phyloP scores from a whole-genome alignment of 2,329 filamentous ascomycete genomes.

The Thelonectria blattea region DNA sequence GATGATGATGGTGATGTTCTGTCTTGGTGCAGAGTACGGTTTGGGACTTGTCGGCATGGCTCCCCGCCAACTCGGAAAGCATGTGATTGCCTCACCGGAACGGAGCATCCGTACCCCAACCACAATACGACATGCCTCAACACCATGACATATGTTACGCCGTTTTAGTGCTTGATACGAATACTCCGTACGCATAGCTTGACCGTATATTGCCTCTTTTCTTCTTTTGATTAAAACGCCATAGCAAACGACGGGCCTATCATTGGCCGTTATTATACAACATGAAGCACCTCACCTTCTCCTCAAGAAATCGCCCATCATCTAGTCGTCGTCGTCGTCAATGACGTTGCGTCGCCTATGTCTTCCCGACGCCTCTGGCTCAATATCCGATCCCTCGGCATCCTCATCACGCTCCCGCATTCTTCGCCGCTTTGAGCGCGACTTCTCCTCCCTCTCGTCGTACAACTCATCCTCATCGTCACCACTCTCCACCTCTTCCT shows the following conservation, averaged over 20 bases:
- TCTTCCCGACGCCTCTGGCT: slow-evolving; percentile 51
- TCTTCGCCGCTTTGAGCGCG: slow-evolving; percentile 56
- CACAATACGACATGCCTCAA: slow-evolving; percentile 12
- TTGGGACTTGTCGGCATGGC: too few species aligned
- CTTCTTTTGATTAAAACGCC: slow-evolving; percentile 18
- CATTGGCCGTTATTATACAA: slow-evolving; percentile 8
- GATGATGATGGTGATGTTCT: slow-evolving; percentile 18
- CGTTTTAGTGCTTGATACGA: too few species aligned
- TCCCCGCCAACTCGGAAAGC: slow-evolving; percentile 19
- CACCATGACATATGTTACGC: background rate
- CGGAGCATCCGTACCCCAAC: slow-evolving; percentile 11
- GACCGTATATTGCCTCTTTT: slow-evolving; percentile 4
- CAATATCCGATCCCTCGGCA: slow-evolving; percentile 61
- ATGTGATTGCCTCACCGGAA: slow-evolving; percentile 41
- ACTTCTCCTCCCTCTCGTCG: slow-evolving; percentile 59
- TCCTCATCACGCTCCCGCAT: slow-evolving; percentile 57
- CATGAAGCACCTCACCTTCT: background rate
- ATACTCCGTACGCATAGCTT: background rate
- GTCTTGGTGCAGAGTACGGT: too few species aligned
- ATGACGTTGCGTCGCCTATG: slow-evolving; percentile 62
- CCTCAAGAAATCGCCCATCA: background rate
- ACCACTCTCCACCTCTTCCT: slow-evolving; percentile 68
- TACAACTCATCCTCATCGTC: slow-evolving; percentile 68
- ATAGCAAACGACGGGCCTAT: background rate
- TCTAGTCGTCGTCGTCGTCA: slow-evolving; percentile 65